These are phyloP conservation scores for Epichloe elymi DNA, from an alignment of 2,329 filamentous ascomycete species.

Conservation along the genomic window DNA sequence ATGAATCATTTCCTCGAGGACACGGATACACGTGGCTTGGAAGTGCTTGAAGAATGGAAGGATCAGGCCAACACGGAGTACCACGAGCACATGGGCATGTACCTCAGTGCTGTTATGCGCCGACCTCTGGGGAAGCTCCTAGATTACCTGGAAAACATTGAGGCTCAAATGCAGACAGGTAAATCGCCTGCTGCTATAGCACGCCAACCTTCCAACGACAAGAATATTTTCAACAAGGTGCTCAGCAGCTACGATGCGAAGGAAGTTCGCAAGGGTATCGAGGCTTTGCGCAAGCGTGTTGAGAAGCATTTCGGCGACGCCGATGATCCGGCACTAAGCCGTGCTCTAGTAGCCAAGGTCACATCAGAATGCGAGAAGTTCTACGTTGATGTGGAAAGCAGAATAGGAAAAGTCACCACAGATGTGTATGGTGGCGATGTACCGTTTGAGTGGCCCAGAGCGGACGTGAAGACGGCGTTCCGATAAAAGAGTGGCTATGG, in stretches of 20 bases:
- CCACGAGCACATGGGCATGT: conserved; percentile 74
- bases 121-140: conserved; percentile 80
- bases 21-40: conserved; percentile 60
- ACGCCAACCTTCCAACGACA: conserved; percentile 69
- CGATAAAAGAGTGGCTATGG: conserved; percentile 11
- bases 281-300: conserved; percentile 76
- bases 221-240: conserved; percentile 74
- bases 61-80: conserved; percentile 66
- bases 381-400: conserved; percentile 47
- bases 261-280: conserved; percentile 81
- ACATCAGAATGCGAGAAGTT: conserved; percentile 48
- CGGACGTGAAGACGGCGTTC: conserved; percentile 49
- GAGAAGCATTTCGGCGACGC: conserved; percentile 96
- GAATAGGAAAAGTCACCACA: conserved; percentile 46
- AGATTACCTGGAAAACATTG: conserved; percentile 82
- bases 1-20: conserved; percentile 97
- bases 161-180: conserved; percentile 52
- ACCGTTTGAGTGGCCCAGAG: conserved; percentile 51
- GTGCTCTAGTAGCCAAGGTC: conserved; percentile 43
- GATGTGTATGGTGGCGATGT: conserved; percentile 53
- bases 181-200: conserved; percentile 54
- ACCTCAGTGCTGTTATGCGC: conserved; percentile 77
- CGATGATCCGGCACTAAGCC: conserved; percentile 56
- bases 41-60: conserved; percentile 73
- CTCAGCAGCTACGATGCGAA: conserved; percentile 67